Percentiles rank a stretch among this genome's conserved stretches.
Conservation (phyloP, 352 stramenopile genomes). For the Pythium myriotylum region DNA sequence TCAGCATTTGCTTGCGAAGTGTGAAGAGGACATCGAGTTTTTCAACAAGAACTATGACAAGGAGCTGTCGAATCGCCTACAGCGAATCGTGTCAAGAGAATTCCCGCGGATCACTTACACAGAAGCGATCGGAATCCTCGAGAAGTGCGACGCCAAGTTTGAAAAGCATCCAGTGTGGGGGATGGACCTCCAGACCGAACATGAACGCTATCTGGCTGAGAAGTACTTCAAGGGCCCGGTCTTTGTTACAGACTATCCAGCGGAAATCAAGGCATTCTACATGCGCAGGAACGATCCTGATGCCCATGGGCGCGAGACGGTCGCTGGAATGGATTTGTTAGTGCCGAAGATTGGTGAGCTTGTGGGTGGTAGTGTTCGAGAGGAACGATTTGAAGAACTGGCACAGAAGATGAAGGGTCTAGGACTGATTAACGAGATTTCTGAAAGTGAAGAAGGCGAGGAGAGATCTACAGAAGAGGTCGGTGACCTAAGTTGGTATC, state of each 20-base stretch:
- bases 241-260: constrained; percentile 99
- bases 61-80: constrained; percentile 79
- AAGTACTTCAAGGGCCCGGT: constrained; percentile 74
- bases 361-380: constrained; percentile 96
- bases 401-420: constrained; percentile 64
- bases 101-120: constrained; percentile 96
- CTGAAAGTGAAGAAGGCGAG: constrained; percentile 70
- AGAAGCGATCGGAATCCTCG: constrained; percentile 93
- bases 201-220: constrained; percentile 96
- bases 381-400: constrained; percentile 93
- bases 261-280: constrained; percentile 99
- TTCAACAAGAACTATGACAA: constrained; percentile 93
- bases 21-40: constrained; percentile 92
- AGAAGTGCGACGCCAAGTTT: constrained; percentile 84
- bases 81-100: constrained; percentile 77
- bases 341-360: constrained; percentile 97
- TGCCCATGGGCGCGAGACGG: constrained; percentile 85
- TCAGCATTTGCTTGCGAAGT: constrained; percentile 77
- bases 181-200: constrained; percentile 98
- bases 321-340: constrained; percentile 97
- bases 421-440: constrained; percentile 49
- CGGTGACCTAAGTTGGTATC: constrained; percentile 94
- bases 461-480: background rate
- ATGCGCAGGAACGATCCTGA: constrained; percentile 96
- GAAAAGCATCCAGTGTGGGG: constrained; percentile 88